Percentiles rank a stretch among this genome's conserved stretches.
These are phyloP conservation scores for Hylodesmum podocarpum DNA, from an alignment of 306 rosid species.

Conservation along the genomic window DNA sequence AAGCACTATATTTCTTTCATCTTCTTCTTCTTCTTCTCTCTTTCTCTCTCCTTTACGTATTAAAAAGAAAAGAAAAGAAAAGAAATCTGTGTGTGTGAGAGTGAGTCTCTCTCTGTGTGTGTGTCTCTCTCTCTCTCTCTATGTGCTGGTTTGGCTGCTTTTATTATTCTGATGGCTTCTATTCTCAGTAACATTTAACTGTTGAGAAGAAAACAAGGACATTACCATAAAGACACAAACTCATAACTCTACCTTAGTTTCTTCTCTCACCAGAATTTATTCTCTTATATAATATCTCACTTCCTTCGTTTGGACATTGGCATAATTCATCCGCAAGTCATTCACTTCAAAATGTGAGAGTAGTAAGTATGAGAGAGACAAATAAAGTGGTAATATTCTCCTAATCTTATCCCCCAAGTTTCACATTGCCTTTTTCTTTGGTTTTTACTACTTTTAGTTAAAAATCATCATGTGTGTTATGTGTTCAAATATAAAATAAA, in stretches of 20 bases:
- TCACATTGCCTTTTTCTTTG: background rate
- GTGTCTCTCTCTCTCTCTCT: background rate
- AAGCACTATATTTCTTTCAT: conserved; percentile 34
- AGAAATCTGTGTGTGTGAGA: background rate
- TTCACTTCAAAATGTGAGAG: background rate
- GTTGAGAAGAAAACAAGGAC: conserved; percentile 27
- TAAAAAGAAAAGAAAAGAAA: too few species aligned
- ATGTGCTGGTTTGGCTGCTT: conserved; percentile 10
- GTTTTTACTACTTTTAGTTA: background rate
- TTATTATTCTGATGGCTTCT: conserved; percentile 20
- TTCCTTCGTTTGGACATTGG: background rate
- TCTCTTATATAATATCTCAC: background rate
- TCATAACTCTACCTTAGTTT: background rate
- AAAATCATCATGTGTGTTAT: background rate
- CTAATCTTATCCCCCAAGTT: background rate
- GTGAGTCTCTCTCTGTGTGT: background rate
- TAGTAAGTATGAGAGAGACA: background rate
- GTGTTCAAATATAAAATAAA: background rate
- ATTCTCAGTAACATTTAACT: conserved; percentile 30
- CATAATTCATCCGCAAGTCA: background rate
- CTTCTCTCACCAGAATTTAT: conserved; percentile 27
- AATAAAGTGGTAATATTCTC: background rate
- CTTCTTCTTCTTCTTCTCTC: conserved; percentile 1
- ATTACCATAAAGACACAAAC: conserved; percentile 21
- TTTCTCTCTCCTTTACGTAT: background rate